Evolutionary conservation across 176 grass and related monocot genomes (phyloP).

Genomic region (Chrysopogon serrulatus): DNA sequence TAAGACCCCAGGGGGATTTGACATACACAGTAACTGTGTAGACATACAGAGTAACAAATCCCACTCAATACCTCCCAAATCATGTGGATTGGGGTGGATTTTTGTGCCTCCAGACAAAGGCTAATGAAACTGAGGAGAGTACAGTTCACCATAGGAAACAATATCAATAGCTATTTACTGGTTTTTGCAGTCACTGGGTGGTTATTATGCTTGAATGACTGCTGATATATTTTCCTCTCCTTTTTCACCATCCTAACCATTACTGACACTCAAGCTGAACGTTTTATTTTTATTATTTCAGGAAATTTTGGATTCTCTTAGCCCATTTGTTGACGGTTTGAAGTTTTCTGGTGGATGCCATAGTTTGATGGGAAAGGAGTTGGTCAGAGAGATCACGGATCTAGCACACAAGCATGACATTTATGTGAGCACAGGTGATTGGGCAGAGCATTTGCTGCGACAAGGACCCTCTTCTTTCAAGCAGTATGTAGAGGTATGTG

Average conservation of each 20-base stretch:
- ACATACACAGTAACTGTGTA: background rate
- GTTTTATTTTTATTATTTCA: slow-evolving; percentile 5
- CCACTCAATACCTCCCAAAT: too few relatives aligned
- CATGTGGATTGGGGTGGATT: too few relatives aligned
- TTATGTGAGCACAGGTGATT: slow-evolving; percentile 96
- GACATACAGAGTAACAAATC: too few relatives aligned
- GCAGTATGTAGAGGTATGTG: slow-evolving; percentile 74
- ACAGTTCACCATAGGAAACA: background rate
- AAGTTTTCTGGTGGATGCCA: slow-evolving; percentile 93
- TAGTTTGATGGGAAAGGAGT: slow-evolving; percentile 61
- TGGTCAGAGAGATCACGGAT: slow-evolving; percentile 73
- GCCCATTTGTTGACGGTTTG: slow-evolving; percentile 75
- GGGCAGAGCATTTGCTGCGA: slow-evolving; percentile 82
- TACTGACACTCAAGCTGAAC: background rate
- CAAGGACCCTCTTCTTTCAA: slow-evolving; percentile 80
- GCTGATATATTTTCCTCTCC: background rate
- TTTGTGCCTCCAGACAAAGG: too few relatives aligned
- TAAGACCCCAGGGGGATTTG: background rate
- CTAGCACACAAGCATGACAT: slow-evolving; percentile 86
- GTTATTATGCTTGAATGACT: background rate
- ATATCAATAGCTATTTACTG: background rate
- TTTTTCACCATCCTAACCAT: background rate
- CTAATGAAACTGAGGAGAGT: background rate
- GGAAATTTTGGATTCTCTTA: slow-evolving; percentile 62
- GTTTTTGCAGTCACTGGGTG: background rate